Conservation (phyloP, 2,329 filamentous ascomycete species). For the Aureobasidium lini region DNA sequence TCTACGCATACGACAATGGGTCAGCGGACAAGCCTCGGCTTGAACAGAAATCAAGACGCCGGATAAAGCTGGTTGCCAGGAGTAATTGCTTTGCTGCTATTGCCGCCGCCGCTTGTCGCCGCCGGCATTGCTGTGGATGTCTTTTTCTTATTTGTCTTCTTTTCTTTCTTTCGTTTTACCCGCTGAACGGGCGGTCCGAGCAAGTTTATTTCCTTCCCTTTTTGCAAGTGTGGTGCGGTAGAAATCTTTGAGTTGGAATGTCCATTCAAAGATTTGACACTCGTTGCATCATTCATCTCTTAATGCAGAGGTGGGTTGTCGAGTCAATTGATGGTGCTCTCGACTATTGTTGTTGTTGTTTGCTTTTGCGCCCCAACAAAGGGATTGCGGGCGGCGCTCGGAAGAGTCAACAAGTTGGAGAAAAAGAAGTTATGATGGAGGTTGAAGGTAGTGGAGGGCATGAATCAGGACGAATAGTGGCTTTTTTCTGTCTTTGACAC, state of each 20-base stretch:
- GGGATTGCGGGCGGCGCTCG: not conserved
- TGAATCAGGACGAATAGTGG: not conserved
- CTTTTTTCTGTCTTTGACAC: conserved; percentile 2
- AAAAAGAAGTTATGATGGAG: not conserved
- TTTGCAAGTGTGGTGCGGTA: conserved; percentile 1
- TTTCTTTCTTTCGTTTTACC: not conserved
- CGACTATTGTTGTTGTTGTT: not conserved
- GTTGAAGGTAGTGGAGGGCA: not conserved
- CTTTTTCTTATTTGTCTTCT: not conserved
- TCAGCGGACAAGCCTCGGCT: not conserved
- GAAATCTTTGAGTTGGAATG: conserved; percentile 4
- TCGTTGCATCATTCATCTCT: conserved; percentile 1
- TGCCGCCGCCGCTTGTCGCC: not conserved
- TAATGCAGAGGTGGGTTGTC: not conserved
- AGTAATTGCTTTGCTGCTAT: conserved; percentile 10
- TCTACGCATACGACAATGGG: conserved; percentile 4
- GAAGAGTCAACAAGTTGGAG: conserved; percentile 1
- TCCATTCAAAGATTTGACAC: not conserved
- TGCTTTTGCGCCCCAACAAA: not conserved
- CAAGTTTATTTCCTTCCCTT: conserved; percentile 6
- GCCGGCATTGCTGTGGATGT: conserved; percentile 9
- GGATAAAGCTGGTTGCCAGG: not conserved
- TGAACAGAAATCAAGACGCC: not conserved
- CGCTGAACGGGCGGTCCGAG: not conserved
- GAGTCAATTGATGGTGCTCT: not conserved